A percentile compares a stretch with the other conserved stretches of the same genome.
Conservation (phyloP, 2,329 filamentous ascomycete genomes). For the Aspergillus sp. region DNA sequence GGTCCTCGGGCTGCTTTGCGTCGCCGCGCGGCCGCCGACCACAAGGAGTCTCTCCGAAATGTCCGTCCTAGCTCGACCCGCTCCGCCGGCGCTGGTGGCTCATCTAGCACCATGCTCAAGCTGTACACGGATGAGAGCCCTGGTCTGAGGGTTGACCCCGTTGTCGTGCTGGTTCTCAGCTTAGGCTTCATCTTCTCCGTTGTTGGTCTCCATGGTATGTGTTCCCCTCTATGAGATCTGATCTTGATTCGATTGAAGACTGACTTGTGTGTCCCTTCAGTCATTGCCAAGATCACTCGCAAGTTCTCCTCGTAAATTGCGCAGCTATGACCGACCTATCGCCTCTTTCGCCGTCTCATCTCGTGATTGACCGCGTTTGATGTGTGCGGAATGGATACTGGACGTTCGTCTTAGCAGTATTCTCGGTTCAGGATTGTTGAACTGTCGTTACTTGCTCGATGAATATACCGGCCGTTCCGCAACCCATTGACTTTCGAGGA, state of each 20-base stretch:
- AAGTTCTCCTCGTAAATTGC: constrained; percentile 65
- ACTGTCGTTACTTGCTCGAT: constrained; percentile 5
- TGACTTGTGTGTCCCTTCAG: constrained; percentile 49
- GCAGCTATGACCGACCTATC: neutral
- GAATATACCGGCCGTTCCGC: neutral
- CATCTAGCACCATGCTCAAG: constrained; percentile 97
- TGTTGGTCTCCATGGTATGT: constrained; percentile 92
- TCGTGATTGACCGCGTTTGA: neutral
- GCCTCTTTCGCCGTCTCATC: neutral
- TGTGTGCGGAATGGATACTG: neutral
- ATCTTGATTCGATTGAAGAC: neutral
- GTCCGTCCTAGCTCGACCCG: constrained; percentile 87
- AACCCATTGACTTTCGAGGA: neutral
- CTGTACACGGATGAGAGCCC: constrained; percentile 99
- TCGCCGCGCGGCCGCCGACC: constrained; percentile 90
- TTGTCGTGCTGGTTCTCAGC: constrained; percentile 93
- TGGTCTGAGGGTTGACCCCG: constrained; percentile 94
- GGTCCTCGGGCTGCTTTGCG: constrained; percentile 94
- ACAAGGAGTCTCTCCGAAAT: constrained; percentile 97
- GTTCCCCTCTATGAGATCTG: neutral
- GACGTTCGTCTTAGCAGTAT: constrained; percentile 3
- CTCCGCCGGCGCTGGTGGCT: constrained; percentile 90
- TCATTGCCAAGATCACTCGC: constrained; percentile 93
- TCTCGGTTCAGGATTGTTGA: neutral
- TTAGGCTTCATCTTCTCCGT: constrained; percentile 99